Percentiles rank a stretch among this genome's conserved stretches.
Evolutionary conservation across 352 stramenopile species (phyloP).

Genomic region (Globisporangium ultimum): DNA sequence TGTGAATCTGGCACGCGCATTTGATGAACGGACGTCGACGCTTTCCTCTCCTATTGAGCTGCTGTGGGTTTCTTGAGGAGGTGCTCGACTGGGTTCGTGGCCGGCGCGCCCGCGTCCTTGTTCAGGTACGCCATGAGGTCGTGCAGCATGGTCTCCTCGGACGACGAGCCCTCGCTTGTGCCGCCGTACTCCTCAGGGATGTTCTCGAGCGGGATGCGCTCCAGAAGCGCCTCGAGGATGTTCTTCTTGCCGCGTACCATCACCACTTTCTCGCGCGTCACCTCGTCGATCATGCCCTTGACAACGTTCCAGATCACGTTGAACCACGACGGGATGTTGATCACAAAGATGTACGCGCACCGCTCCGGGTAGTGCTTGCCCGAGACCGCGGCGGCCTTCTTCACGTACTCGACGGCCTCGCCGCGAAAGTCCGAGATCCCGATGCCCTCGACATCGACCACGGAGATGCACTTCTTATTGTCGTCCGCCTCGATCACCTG

Average conservation of each 20-base stretch:
- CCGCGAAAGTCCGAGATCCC: slow-evolving; percentile 83
- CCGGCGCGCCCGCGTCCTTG: slow-evolving; percentile 46
- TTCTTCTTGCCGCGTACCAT: slow-evolving; percentile 85
- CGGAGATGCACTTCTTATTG: slow-evolving; percentile 82
- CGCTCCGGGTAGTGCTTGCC: slow-evolving; percentile 92
- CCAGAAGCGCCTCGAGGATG: slow-evolving; percentile 69
- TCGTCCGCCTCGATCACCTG: slow-evolving; percentile 82
- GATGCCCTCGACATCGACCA: slow-evolving; percentile 83
- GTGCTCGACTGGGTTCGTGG: slow-evolving; percentile 53
- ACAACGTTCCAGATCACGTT: slow-evolving; percentile 91
- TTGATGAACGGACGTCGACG: too few species aligned
- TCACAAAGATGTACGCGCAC: slow-evolving; percentile 91
- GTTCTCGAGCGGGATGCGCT: slow-evolving; percentile 72
- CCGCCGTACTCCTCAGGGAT: slow-evolving; percentile 81
- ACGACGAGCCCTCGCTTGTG: slow-evolving; percentile 51
- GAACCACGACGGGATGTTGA: slow-evolving; percentile 95
- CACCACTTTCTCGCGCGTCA: slow-evolving; percentile 92
- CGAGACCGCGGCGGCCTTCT: slow-evolving; percentile 71
- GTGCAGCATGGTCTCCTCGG: slow-evolving; percentile 69
- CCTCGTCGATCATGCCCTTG: slow-evolving; percentile 90
- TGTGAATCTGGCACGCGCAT: too few species aligned
- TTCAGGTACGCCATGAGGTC: slow-evolving; percentile 76
- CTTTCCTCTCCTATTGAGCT: too few species aligned
- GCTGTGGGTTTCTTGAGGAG: slow-evolving; percentile 24
- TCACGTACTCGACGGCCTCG: slow-evolving; percentile 84